Base-by-base conservation (phyloP, 768 basidiomycete genomes). In the Pisolithus orientalis region DNA sequence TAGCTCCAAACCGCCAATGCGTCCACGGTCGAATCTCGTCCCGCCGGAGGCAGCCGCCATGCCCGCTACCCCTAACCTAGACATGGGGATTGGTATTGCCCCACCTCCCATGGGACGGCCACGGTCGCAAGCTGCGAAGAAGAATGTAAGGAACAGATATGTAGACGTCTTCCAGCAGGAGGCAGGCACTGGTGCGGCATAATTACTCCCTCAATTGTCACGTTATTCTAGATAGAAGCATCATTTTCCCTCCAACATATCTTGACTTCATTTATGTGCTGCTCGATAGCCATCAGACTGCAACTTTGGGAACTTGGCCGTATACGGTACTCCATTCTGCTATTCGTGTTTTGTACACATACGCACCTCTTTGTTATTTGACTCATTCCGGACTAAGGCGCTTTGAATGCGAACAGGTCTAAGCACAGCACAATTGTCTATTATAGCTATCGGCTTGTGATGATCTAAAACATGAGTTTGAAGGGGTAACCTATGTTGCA, bases 81-180 rank as follows among this genome's bases (percentile, higher is more conserved):
- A 17, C 6, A 7, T 25, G 13, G 31, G 16, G 8, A 10, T 28
- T 44, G 43, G 51, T 59, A 40, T 50, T 46, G 51, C 51, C 6
- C 62, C 57, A 31, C 63, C 65, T 31, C 65, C 79, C n/a, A 69
- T 75, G 47, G 75, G 75, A 39, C 64, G 76, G 27, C 76, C 79
- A 25, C 78, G 80, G 27, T 79, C 78, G 46, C 76, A 79, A 31
- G 70, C 72, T 21, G 77, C 82, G 25, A 94, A 90, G 71, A 85
- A 86, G 55, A 86, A 83, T 57, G 71, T 89, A 51, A 80, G 91
- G 51, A 88, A 75, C 64, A 82, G 90, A 55, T 96, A 96, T 64
- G 92, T 96, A 3, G 91, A 94, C 63, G 86, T 94, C n/a, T 85
- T 94, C 68, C 83, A 87, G 57, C 78, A 84, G 59, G 75, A 76